Evolutionary conservation across 2,329 filamentous ascomycete species (phyloP).

Genomic region (Colletotrichum lupini): DNA sequence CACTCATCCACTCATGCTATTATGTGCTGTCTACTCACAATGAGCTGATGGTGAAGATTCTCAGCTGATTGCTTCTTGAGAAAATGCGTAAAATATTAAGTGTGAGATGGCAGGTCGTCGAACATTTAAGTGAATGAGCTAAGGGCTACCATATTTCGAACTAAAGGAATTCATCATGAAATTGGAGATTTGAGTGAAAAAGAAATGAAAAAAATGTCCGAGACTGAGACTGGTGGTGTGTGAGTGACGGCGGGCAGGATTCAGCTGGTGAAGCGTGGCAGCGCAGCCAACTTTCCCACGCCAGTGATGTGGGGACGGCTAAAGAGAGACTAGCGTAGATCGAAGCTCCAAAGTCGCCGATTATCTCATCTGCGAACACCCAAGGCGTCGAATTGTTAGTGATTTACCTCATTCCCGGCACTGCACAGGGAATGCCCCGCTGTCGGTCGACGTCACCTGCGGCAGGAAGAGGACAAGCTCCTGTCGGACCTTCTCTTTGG

Average conservation of each 20-base stretch:
- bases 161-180: background rate
- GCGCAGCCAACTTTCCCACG: slow-evolving; percentile 23
- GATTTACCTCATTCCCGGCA: background rate
- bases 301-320: background rate
- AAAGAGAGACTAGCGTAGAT: background rate
- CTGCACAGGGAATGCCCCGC: slow-evolving; percentile 1
- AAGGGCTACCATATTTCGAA: background rate
- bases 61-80: too few relatives aligned
- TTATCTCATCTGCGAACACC: background rate
- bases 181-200: background rate
- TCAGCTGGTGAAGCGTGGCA: slow-evolving; percentile 6
- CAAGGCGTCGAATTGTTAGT: background rate
- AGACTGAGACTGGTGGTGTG: background rate
- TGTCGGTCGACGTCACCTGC: slow-evolving; percentile 29
- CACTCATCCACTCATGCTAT: background rate
- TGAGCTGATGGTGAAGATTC: background rate
- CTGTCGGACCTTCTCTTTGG: background rate
- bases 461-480: background rate
- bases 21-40: background rate
- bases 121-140: too few relatives aligned
- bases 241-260: background rate
- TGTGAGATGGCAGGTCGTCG: too few relatives aligned
- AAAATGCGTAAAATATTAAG: too few relatives aligned
- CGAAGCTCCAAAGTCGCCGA: background rate
- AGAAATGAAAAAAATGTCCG: background rate